A percentile compares a stretch with the other conserved stretches of the same genome.
Evolutionary conservation across 129 eudicot species (phyloP).

Genomic region (Cynara cardunculus): DNA sequence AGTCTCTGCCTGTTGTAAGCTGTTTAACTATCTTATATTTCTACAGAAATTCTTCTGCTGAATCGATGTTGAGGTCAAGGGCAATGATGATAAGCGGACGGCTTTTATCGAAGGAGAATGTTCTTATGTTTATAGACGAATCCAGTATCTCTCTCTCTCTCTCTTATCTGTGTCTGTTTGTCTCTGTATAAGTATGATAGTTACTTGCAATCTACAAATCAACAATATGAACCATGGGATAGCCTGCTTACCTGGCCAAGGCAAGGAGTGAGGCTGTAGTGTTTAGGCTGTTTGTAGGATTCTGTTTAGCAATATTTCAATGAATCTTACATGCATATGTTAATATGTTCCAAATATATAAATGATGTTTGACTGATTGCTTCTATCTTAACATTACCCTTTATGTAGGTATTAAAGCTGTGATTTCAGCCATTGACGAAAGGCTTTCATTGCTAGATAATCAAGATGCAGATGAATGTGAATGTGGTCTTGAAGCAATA

Average conservation of each 20-base stretch:
- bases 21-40: background rate
- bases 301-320: background rate
- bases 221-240: background rate
- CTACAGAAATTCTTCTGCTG: conserved; percentile 59
- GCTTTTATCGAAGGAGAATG: conserved; percentile 70
- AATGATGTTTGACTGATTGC: background rate
- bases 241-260: background rate
- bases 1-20: background rate
- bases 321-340: background rate
- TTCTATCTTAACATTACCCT: background rate
- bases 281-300: background rate
- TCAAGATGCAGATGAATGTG: conserved; percentile 82
- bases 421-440: conserved; percentile 67
- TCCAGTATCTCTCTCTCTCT: conserved; percentile 34
- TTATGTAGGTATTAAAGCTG: conserved; percentile 50
- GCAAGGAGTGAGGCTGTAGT: background rate
- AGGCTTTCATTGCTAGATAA: conserved; percentile 53
- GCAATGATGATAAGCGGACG: conserved; percentile 94
- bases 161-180: background rate
- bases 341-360: background rate
- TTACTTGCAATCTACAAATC: background rate
- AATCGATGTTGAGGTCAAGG: conserved; percentile 83
- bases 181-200: background rate
- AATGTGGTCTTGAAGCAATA: conserved; percentile 90
- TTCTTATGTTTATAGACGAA: conserved; percentile 53